Conservation (phyloP, 345 rosid species). For the Crucihimalaya himalaica region DNA sequence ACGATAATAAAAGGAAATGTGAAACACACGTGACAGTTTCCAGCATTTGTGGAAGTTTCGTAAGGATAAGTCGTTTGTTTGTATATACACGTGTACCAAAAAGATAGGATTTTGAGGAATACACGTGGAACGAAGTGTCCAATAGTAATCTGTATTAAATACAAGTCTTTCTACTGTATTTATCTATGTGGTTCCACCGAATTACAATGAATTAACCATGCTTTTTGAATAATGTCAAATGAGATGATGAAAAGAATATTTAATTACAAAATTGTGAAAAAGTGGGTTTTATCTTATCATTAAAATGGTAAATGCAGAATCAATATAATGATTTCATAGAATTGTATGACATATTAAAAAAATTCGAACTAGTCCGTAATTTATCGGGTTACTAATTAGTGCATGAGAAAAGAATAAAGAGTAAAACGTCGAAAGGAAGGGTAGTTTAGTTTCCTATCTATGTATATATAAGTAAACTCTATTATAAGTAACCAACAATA, state of each 20-base stretch:
- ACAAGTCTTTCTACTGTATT: not conserved
- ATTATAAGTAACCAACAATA: not conserved
- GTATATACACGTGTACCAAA: not conserved
- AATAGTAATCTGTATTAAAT: not conserved
- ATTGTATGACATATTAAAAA: not conserved
- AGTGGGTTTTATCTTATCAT: too few species aligned
- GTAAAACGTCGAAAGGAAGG: not conserved
- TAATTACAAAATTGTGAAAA: too few species aligned
- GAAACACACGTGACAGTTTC: conserved; percentile 25
- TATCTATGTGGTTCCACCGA: not conserved
- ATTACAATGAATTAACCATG: not conserved
- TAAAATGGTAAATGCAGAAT: not conserved
- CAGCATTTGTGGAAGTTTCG: conserved; percentile 30
- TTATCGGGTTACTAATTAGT: not conserved
- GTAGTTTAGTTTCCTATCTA: not conserved
- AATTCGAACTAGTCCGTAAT: not conserved
- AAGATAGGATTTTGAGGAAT: not conserved
- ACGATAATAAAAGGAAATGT: conserved; percentile 12
- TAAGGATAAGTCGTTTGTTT: not conserved
- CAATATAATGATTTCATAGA: not conserved
- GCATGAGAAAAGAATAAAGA: not conserved
- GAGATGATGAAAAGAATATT: too few species aligned
- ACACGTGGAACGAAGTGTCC: not conserved
- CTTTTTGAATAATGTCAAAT: too few species aligned
- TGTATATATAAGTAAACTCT: not conserved